These are phyloP conservation scores for Pichia eremophila DNA, from an alignment of 805 yeast species.

Conservation along the genomic window DNA sequence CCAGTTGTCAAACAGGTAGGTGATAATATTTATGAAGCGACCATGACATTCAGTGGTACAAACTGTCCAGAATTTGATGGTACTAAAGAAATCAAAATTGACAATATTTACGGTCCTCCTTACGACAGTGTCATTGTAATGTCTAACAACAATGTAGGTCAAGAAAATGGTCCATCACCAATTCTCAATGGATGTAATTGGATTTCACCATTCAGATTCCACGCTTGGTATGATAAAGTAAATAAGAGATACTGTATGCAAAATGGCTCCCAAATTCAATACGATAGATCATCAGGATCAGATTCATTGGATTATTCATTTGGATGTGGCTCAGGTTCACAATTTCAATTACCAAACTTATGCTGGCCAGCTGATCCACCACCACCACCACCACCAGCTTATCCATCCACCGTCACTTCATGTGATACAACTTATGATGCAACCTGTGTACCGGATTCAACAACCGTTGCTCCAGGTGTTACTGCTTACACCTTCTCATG, in stretches of 20 bases:
- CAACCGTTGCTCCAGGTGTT: too few relatives aligned
- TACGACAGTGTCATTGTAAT: too few relatives aligned
- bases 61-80: constrained; percentile 6
- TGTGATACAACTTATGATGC: too few relatives aligned
- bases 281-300: constrained; percentile 14
- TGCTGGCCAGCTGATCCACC: constrained; percentile 1
- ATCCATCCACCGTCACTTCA: too few relatives aligned
- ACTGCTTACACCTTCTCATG: too few relatives aligned
- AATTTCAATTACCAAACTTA: constrained; percentile 1
- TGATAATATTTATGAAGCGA: constrained; percentile 7
- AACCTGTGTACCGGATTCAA: too few relatives aligned
- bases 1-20: constrained; percentile 3
- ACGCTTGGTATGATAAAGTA: background rate
- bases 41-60: constrained; percentile 9
- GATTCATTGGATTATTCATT: constrained; percentile 16
- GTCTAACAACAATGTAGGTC: too few relatives aligned
- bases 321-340: constrained; percentile 14
- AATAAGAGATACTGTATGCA: constrained; percentile 9
- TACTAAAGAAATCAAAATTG: constrained; percentile 17
- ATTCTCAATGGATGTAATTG: constrained; percentile 18
- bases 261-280: constrained; percentile 19
- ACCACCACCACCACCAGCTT: background rate
- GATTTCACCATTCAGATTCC: constrained; percentile 17
- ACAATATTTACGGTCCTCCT: constrained; percentile 22
- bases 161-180: constrained; percentile 10